Conservation (phyloP, 2,329 filamentous ascomycete genomes). For the Calcarisporium arbuscula region DNA sequence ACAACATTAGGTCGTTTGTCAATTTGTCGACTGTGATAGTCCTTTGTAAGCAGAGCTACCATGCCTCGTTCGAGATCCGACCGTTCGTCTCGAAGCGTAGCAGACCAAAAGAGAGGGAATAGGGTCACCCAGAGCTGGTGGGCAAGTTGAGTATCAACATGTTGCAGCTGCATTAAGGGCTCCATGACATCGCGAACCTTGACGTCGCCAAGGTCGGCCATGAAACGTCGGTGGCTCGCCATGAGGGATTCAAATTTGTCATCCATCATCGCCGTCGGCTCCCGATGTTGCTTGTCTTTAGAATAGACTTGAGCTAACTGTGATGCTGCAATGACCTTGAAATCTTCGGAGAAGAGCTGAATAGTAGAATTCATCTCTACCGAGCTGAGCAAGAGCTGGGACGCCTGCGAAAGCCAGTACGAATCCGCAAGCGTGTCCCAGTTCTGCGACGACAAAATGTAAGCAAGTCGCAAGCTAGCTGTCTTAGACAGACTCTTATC, state of each 20-base stretch:
- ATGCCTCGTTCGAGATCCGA: constrained; percentile 85
- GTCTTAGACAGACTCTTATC: constrained; percentile 91
- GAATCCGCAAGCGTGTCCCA: constrained; percentile 94
- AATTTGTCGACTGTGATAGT: constrained; percentile 90
- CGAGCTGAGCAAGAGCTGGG: constrained; percentile 84
- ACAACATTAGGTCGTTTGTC: constrained; percentile 95
- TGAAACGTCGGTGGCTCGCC: constrained; percentile 72
- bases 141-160: constrained; percentile 74
- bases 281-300: constrained; percentile 65
- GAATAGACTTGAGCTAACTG: constrained; percentile 67
- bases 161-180: constrained; percentile 85
- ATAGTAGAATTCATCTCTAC: constrained; percentile 77
- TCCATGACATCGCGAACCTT: constrained; percentile 85
- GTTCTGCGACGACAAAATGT: constrained; percentile 86
- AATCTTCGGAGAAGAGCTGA: constrained; percentile 77
- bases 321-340: constrained; percentile 68
- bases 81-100: constrained; percentile 79
- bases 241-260: constrained; percentile 78
- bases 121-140: constrained; percentile 86
- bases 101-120: constrained; percentile 93
- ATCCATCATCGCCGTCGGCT: constrained; percentile 67
- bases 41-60: constrained; percentile 85
- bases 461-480: constrained; percentile 80
- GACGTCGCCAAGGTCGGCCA: constrained; percentile 75
- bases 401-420: constrained; percentile 95